These are phyloP conservation scores for Yamadazyma takamatsuzukensis DNA, from an alignment of 805 yeast species.

Conservation along the genomic window DNA sequence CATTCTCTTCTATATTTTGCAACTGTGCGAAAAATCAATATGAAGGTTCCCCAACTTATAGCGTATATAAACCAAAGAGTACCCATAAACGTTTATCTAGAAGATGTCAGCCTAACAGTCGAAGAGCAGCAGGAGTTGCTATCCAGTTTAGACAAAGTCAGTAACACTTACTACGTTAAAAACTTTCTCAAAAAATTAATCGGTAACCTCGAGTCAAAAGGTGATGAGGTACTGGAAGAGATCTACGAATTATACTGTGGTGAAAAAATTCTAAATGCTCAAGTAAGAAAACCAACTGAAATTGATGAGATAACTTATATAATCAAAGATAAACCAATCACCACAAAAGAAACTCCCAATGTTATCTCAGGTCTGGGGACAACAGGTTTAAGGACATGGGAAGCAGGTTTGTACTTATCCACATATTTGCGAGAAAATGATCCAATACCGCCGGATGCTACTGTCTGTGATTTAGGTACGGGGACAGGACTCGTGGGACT, in stretches of 20 bases:
- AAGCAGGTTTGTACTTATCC: constrained; percentile 71
- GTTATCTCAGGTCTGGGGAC: constrained; percentile 73
- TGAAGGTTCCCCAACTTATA: too few species aligned
- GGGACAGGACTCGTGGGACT: constrained; percentile 85
- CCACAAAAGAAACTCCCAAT: constrained; percentile 58
- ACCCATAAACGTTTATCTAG: constrained; percentile 3
- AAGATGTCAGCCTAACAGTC: not conserved
- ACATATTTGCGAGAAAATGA: constrained; percentile 24
- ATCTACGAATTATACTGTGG: constrained; percentile 40
- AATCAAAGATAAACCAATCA: constrained; percentile 17
- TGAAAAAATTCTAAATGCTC: constrained; percentile 25
- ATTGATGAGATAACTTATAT: constrained; percentile 36
- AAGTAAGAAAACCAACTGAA: constrained; percentile 33
- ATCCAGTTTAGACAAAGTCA: not conserved
- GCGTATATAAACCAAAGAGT: constrained; percentile 11
- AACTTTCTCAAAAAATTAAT: constrained; percentile 43
- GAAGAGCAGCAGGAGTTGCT: constrained; percentile 3
- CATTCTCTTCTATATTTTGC: too few species aligned
- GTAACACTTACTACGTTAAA: constrained; percentile 52
- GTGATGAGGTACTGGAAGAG: constrained; percentile 35
- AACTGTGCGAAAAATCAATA: too few species aligned
- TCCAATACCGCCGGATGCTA: constrained; percentile 11
- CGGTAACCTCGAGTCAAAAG: constrained; percentile 22
- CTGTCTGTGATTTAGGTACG: constrained; percentile 73
- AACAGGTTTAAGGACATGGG: constrained; percentile 93